Percentiles rank a stretch among this genome's conserved stretches.
These are phyloP conservation scores for Diversispora eburnea DNA, from an alignment of 192 early-diverging fungal species.

Conservation along the genomic window DNA sequence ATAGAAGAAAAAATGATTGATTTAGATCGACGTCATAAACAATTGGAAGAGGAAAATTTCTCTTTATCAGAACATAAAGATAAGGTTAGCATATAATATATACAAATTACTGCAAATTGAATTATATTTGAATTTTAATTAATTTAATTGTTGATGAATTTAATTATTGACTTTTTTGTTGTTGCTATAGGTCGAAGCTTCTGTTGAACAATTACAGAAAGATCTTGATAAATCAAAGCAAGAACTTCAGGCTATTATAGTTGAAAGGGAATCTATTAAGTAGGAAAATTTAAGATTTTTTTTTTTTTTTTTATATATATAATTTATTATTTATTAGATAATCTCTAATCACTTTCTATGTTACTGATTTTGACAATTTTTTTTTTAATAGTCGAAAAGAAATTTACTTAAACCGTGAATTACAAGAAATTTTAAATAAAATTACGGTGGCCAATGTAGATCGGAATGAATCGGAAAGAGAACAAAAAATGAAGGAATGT, in stretches of 20 bases:
- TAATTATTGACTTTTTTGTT: neutral
- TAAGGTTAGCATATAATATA: slow-evolving; percentile 35
- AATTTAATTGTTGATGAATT: no score
- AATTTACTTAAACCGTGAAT: slow-evolving; percentile 79
- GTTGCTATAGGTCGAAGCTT: neutral
- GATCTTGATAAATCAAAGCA: slow-evolving; percentile 41
- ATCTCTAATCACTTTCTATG: neutral
- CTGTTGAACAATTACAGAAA: slow-evolving; percentile 30
- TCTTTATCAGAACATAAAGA: slow-evolving; percentile 37
- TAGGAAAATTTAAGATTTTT: slow-evolving; percentile 27
- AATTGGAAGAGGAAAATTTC: slow-evolving; percentile 49
- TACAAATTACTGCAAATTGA: slow-evolving; percentile 43
- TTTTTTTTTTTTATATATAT: slow-evolving; percentile 19
- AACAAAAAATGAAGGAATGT: slow-evolving; percentile 71
- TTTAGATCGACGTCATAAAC: slow-evolving; percentile 43
- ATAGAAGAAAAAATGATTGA: slow-evolving; percentile 53
- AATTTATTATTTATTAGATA: neutral
- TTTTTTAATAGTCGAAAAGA: slow-evolving; percentile 50
- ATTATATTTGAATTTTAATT: no score
- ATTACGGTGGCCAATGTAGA: slow-evolving; percentile 80
- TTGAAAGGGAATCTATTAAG: slow-evolving; percentile 65
- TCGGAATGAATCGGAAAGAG: slow-evolving; percentile 78
- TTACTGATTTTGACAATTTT: no score
- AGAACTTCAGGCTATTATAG: slow-evolving; percentile 57
- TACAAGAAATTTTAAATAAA: slow-evolving; percentile 69